phyloP scores from a whole-genome alignment of 495 filamentous ascomycete species.

The Corynascus novoguineensis region DNA sequence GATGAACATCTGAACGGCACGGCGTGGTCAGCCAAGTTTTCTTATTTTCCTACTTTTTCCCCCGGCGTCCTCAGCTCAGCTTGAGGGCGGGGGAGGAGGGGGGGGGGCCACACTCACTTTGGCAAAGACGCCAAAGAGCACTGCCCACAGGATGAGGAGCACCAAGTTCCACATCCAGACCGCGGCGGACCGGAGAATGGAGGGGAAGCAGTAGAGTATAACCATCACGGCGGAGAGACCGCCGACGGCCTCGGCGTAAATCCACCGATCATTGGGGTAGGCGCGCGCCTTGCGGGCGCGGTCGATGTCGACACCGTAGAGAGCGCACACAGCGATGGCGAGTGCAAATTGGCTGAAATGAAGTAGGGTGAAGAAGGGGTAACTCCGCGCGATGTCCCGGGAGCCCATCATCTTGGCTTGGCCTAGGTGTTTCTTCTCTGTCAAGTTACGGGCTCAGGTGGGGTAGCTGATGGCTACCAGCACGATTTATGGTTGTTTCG shows the following conservation, averaged over 20 bases:
- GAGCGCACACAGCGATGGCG: constrained; percentile 66
- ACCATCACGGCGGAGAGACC: constrained; percentile 56
- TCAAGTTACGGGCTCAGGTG: too few relatives aligned
- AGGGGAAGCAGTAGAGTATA: constrained; percentile 58
- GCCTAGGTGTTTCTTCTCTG: too few relatives aligned
- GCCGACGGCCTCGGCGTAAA: constrained; percentile 65
- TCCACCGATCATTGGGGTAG: constrained; percentile 62
- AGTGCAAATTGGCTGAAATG: constrained; percentile 70
- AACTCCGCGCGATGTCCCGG: constrained; percentile 32
- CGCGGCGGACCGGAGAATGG: constrained; percentile 48
- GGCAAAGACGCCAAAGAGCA: constrained; percentile 77
- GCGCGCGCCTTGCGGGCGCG: constrained; percentile 47
- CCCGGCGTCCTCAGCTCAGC: constrained; percentile 10
- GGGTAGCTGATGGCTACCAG: background rate
- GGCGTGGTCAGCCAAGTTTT: too few relatives aligned
- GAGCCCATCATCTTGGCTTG: constrained; percentile 37
- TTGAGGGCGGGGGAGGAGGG: background rate
- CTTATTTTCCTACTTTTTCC: too few relatives aligned
- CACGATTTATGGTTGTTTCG: background rate
- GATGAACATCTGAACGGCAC: constrained; percentile 67
- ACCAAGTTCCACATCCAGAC: constrained; percentile 65
- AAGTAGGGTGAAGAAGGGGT: constrained; percentile 46
- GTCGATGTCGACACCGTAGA: constrained; percentile 70
- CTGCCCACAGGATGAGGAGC: constrained; percentile 70
- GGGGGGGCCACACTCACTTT: constrained; percentile 23